phyloP scores from a whole-genome alignment of 2,329 filamentous ascomycete species.

The Venturiaceae sp. region DNA sequence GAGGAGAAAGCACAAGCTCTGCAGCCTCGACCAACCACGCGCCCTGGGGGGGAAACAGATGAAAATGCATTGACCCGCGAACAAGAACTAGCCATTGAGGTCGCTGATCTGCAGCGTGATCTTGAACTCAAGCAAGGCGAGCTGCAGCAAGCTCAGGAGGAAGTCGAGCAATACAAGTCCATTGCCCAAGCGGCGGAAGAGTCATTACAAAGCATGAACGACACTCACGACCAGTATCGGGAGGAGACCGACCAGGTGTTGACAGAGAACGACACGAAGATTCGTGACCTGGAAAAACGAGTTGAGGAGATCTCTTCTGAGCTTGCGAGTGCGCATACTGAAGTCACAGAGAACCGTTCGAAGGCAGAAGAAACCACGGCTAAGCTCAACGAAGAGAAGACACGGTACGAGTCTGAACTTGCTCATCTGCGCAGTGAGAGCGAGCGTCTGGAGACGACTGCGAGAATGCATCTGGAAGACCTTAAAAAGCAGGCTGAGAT shows the following conservation, averaged over 20 bases:
- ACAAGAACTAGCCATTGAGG: constrained; percentile 74
- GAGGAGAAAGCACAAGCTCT: constrained; percentile 79
- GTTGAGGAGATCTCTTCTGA: constrained; percentile 77
- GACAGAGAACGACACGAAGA: constrained; percentile 66
- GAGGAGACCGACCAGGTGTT: constrained; percentile 72
- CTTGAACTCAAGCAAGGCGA: constrained; percentile 73
- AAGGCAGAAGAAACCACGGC: constrained; percentile 66
- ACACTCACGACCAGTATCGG: constrained; percentile 78
- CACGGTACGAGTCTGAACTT: constrained; percentile 68
- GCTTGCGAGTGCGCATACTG: constrained; percentile 68
- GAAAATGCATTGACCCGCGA: constrained; percentile 50
- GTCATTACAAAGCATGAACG: constrained; percentile 66
- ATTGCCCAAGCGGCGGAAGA: constrained; percentile 86
- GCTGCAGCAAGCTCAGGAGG: constrained; percentile 68
- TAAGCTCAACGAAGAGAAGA: constrained; percentile 73
- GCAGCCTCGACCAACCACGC: constrained; percentile 65
- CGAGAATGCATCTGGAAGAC: constrained; percentile 81
- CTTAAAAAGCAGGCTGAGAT: constrained; percentile 90
- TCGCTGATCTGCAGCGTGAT: constrained; percentile 79
- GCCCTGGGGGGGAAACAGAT: constrained; percentile 35
- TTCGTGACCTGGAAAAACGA: constrained; percentile 73
- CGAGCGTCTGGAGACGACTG: constrained; percentile 67
- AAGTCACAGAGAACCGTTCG: constrained; percentile 71
- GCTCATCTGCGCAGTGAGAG: constrained; percentile 73
- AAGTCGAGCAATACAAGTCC: constrained; percentile 79